Evolutionary conservation across 768 basidiomycete genomes (phyloP).

Genomic region (Mycena metata): DNA sequence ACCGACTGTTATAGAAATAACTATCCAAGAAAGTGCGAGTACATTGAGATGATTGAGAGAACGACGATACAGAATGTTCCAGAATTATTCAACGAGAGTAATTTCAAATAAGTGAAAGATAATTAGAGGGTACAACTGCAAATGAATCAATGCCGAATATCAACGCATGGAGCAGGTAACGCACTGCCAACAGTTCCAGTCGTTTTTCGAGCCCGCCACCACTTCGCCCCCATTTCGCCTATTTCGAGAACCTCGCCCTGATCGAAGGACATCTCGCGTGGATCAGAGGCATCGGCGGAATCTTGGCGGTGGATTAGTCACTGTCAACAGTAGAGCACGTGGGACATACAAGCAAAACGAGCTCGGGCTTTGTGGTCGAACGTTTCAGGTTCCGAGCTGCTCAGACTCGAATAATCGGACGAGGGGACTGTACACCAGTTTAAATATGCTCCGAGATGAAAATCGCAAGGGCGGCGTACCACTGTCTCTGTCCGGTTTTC

Average conservation of each 20-base stretch:
- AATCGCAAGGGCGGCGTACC: background rate
- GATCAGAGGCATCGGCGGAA: conserved; percentile 6
- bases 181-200: conserved; percentile 11
- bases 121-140: conserved; percentile 86
- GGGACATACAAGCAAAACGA: conserved; percentile 7
- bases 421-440: background rate
- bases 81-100: no score
- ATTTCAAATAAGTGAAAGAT: conserved; percentile 67
- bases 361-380: conserved; percentile 12
- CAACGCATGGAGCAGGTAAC: conserved; percentile 13
- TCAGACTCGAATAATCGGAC: background rate
- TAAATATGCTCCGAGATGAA: background rate
- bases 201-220: conserved; percentile 13
- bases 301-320: background rate
- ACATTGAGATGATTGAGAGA: no score
- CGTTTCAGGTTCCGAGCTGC: background rate
- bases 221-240: background rate
- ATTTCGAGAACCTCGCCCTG: conserved; percentile 18
- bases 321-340: conserved; percentile 5
- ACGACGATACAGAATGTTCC: no score
- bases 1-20: no score
- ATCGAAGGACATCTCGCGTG: conserved; percentile 1
- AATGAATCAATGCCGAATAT: background rate
- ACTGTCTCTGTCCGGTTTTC: background rate
- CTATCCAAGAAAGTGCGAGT: no score